These are phyloP conservation scores for Podospora anserina DNA, from an alignment of 495 filamentous ascomycete genomes.

Conservation along the genomic window DNA sequence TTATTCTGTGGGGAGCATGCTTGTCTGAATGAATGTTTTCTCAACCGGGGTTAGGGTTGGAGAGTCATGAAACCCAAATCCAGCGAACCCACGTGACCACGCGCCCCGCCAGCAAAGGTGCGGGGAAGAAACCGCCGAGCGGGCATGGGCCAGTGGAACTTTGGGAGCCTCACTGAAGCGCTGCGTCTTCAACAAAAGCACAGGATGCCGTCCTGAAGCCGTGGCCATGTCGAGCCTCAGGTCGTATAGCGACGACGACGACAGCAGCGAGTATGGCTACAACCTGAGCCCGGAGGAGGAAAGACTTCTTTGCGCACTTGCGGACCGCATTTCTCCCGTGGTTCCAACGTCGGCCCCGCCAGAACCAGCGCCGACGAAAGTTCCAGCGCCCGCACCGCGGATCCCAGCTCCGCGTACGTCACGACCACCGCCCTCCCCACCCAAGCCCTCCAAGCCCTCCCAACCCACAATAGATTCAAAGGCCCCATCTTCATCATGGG, in stretches of 20 bases:
- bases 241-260: conserved; percentile 35
- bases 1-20: too few species aligned
- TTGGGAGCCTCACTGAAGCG: not conserved
- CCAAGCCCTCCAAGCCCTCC: not conserved
- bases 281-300: conserved; percentile 66
- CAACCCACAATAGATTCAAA: not conserved
- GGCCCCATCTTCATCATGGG: not conserved
- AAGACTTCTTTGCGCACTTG: conserved; percentile 23
- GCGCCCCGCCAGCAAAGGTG: not conserved
- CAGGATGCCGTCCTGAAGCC: conserved; percentile 2
- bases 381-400: conserved; percentile 3
- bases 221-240: conserved; percentile 20
- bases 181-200: not conserved
- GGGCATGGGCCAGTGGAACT: not conserved
- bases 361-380: not conserved
- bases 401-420: not conserved
- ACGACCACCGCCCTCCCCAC: not conserved
- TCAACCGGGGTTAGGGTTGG: too few species aligned
- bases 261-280: conserved; percentile 69
- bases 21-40: too few species aligned
- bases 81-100: not conserved
- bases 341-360: conserved; percentile 11
- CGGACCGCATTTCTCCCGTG: conserved; percentile 19
- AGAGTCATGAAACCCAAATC: too few species aligned
- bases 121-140: not conserved